Evolutionary conservation across 225 moss, liverwort and hornwort genomes (phyloP), one percentile per base, ranked within the genome.

Genomic region (Marchantia polymorpha): DNA sequence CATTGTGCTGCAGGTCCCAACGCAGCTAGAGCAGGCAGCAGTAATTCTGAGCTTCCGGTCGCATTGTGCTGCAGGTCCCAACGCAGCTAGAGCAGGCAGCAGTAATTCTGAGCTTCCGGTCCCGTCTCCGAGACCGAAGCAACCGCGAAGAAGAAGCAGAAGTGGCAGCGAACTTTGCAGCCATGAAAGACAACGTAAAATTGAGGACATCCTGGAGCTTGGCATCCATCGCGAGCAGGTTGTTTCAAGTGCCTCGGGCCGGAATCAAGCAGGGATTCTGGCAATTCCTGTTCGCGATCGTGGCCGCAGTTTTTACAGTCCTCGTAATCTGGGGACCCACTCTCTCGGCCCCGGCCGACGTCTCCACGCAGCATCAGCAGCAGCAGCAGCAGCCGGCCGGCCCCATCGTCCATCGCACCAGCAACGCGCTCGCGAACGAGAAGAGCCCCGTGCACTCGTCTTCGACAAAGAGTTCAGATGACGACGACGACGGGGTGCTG

Each of bases 141-240:
- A 39, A 39, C 39, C 2, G 39, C 3, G 5, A 39, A 5, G 39
- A 39, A 39, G 39, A 39, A 39, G 39, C 39, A 39, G 39, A 2
- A 5, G 39, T 2, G 25, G n/a, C 19, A 23, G 25, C 30, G n/a
- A 10, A 66, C 6, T 67, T 26, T 0, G 6, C 10, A 75, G 29
- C 47, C 27, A 79, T 79, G 78, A 79, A 79, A 19, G 78, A 79
- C 52, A 68, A 79, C 48, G 31, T 22, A 0, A 68, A 68, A 29
- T 7, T 30, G n/a, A 69, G 55, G 68, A 14, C 52, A 19, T 56
- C 54, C 17, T 70, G 52, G 78, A 52, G 12, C 29, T 6, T 69
- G 30, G n/a, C 55, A 12, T 68, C 48, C 13, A 30, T 29, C 51
- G 6, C 30, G 30, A 30, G 48, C 10, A 27, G 67, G 68, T n/a